A percentile compares a stretch with the other conserved stretches of the same genome.
Conservation (phyloP, 768 basidiomycete species). For the Rhizopogon roseolus region DNA sequence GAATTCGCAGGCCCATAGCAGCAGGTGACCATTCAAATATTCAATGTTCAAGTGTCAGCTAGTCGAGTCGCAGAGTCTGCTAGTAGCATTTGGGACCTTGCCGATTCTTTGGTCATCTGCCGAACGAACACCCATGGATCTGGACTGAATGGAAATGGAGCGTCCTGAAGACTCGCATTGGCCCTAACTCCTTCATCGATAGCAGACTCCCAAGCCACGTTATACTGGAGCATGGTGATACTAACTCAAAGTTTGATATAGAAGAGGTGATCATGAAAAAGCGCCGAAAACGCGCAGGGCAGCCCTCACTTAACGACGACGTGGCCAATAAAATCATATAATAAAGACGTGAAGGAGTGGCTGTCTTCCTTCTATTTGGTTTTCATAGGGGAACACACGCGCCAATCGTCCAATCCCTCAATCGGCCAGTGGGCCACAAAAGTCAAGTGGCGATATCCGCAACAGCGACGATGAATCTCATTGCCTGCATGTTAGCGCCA, state of each 20-base stretch:
- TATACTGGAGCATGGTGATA: neutral
- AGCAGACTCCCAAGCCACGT: neutral
- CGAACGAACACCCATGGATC: neutral
- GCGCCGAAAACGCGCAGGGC: neutral
- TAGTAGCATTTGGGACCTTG: neutral
- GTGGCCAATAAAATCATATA: neutral
- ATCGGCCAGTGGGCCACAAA: too few relatives aligned
- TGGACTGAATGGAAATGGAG: neutral
- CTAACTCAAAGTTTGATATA: neutral
- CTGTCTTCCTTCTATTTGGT: neutral
- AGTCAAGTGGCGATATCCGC: neutral
- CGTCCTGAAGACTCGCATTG: neutral
- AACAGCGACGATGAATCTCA: neutral
- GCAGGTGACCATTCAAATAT: neutral
- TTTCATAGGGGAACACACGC: neutral
- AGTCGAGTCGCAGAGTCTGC: neutral
- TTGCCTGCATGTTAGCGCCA: neutral
- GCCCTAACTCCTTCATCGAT: neutral
- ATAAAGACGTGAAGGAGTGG: neutral
- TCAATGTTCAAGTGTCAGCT: neutral
- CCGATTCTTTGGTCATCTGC: neutral
- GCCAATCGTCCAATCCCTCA: neutral
- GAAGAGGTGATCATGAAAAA: neutral
- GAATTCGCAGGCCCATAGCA: slow-evolving; percentile 6
- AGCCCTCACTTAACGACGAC: too few relatives aligned